Base-by-base conservation (phyloP, 2,329 filamentous ascomycete genomes). In the Botryotinia narcissicola region DNA sequence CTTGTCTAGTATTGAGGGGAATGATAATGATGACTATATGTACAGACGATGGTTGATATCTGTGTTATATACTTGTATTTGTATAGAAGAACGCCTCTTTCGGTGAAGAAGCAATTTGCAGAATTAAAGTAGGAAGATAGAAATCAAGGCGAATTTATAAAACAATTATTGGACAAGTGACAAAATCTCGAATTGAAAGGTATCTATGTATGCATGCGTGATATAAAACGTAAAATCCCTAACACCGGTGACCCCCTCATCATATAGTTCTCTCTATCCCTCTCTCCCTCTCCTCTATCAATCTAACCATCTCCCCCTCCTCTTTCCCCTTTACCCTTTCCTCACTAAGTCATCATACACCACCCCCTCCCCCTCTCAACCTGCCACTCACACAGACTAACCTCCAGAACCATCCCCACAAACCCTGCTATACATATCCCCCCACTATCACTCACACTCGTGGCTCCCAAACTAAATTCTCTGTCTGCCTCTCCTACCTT, bases 391-490 rank as follows among this genome's bases (percentile, higher is more conserved):
- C 96, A 99, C 37, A 98, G 83, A 81, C 88, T 87, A 1, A 92
- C 90, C 83, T 98, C 95, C 82, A 98, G 86, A 3, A 85, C 86
- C 87, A 98, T 95, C 59, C 94, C 91, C 16, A 97, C 78, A 67
- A 98, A 90, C 0, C 94, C 93, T 0, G 95, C 95, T 20, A 97
- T 87, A 80, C 93, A 97, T 48, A 98, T 97, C 0, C 96, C 95
- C 0, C 85, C 95, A 59, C 93, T 96, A 81, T 98, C 96, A 80
- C 94, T 97, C 59, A 98, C 95, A 40, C 92, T 97, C 4, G 94
- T 96, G 0, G 95, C 95, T 0, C 93, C 91, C 1, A 99, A 84
- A 74, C 93, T 97, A 80, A 98, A 98, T 83, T 99, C 96, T 9
- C 95, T 88, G 71, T 98, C 94, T 46, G 90, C 88, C 7, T 87